phyloP scores from a whole-genome alignment of 1,284 basidiomycete species.

The Rhodotorula sp. region DNA sequence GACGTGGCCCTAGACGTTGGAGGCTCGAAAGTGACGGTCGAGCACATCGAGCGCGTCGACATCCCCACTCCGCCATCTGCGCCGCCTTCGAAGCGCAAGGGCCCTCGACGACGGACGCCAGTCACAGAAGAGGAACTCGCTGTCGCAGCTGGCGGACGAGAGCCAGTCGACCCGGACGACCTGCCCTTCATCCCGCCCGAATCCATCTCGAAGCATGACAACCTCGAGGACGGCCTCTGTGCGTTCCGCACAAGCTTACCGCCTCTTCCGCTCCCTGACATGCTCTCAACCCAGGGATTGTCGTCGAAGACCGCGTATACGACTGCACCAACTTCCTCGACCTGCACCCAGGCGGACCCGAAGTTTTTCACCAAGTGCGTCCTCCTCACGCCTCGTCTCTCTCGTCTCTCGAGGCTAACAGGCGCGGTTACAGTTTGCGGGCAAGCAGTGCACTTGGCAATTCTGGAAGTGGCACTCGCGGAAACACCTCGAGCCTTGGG shows the following conservation, averaged over 20 bases:
- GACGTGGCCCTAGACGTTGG: not conserved
- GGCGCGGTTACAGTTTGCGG: not conserved
- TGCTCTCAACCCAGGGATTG: constrained; percentile 6
- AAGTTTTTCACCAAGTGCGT: constrained; percentile 4
- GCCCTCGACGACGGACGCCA: no score
- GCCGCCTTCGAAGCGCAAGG: no score
- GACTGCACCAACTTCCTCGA: constrained; percentile 15
- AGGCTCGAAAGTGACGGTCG: not conserved
- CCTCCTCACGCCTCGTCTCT: not conserved
- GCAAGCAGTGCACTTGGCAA: constrained; percentile 16
- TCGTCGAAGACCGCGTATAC: constrained; percentile 15
- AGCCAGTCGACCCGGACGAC: constrained; percentile 8
- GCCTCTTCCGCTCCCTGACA: not conserved
- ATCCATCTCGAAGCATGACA: constrained; percentile 7
- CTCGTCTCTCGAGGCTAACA: no score
- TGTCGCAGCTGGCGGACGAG: constrained; percentile 2
- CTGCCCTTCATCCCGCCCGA: constrained; percentile 10
- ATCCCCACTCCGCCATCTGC: not conserved
- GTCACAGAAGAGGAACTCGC: not conserved
- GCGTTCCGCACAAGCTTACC: not conserved
- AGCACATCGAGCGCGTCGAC: not conserved
- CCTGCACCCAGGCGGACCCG: constrained; percentile 16
- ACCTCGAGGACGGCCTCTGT: constrained; percentile 9
- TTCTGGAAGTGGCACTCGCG: constrained; percentile 20
- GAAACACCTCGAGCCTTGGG: constrained; percentile 12